Evolutionary conservation across 495 filamentous ascomycete species (phyloP).

Genomic region (Hyaloscypha hepaticicola): DNA sequence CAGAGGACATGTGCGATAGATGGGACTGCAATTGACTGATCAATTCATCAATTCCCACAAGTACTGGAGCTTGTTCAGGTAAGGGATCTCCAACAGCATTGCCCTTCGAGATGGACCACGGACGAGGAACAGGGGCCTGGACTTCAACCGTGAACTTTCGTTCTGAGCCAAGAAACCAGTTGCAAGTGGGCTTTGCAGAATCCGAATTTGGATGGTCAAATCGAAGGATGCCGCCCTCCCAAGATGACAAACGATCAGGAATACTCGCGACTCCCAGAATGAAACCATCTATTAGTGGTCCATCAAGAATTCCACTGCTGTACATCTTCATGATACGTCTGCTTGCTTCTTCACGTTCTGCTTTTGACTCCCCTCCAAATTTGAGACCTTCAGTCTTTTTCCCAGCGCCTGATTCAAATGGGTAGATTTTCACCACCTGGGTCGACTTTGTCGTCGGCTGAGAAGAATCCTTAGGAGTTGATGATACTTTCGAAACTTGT

Average conservation of each 20-base stretch:
- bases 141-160: conserved; percentile 68
- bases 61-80: conserved; percentile 50
- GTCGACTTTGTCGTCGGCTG: conserved; percentile 28
- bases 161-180: conserved; percentile 78
- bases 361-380: conserved; percentile 84
- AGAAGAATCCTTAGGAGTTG: conserved; percentile 51
- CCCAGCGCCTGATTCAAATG: conserved; percentile 59
- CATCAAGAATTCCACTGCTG: conserved; percentile 65
- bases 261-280: conserved; percentile 53
- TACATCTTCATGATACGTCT: conserved; percentile 56
- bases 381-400: conserved; percentile 65
- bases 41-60: conserved; percentile 83
- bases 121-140: conserved; percentile 64
- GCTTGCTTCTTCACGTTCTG: conserved; percentile 66
- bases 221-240: conserved; percentile 75
- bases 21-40: conserved; percentile 68
- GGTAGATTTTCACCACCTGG: conserved; percentile 69
- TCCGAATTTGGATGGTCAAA: conserved; percentile 53
- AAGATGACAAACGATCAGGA: conserved; percentile 43
- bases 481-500: conserved; percentile 31
- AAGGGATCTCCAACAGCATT: conserved; percentile 52
- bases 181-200: conserved; percentile 50
- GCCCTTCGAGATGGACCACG: conserved; percentile 48
- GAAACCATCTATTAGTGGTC: conserved; percentile 87
- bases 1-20: conserved; percentile 80